A percentile compares a stretch with the other conserved stretches of the same genome.
phyloP scores from a whole-genome alignment of 1,139 yeast species.

The Candida gigantensis region DNA sequence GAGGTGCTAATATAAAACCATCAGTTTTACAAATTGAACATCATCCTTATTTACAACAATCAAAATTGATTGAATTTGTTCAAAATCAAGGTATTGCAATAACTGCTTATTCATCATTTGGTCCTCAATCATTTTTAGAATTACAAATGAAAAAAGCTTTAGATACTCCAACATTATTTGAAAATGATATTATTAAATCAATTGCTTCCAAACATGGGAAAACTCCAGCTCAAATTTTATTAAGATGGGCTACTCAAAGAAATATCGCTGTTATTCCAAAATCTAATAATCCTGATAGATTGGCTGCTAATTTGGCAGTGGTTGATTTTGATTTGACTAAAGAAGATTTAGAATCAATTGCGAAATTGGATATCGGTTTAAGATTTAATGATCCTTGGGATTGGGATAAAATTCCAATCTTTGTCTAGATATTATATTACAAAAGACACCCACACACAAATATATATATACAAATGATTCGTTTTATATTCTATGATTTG shows the following conservation, averaged over 20 bases:
- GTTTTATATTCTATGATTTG: not conserved
- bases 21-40: conserved; percentile 87
- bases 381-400: conserved; percentile 87
- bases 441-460: not conserved
- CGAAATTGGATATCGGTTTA: conserved; percentile 61
- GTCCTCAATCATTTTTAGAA: conserved; percentile 72
- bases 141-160: conserved; percentile 54
- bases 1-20: conserved; percentile 73
- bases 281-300: conserved; percentile 63
- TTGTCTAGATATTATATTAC: conserved; percentile 23
- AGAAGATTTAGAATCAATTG: conserved; percentile 55
- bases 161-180: conserved; percentile 55
- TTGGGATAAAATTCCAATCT: conserved; percentile 65
- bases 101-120: conserved; percentile 86
- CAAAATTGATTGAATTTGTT: conserved; percentile 61
- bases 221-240: conserved; percentile 61
- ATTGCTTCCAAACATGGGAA: conserved; percentile 59
- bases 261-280: conserved; percentile 74
- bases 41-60: conserved; percentile 88
- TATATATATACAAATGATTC: not conserved
- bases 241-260: conserved; percentile 84
- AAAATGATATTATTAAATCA: conserved; percentile 48
- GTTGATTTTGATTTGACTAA: conserved; percentile 55
- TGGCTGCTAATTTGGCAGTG: conserved; percentile 56
- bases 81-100: conserved; percentile 64